Base-by-base conservation (phyloP, 2,329 filamentous ascomycete genomes). In the Coniochaeta sp. region DNA sequence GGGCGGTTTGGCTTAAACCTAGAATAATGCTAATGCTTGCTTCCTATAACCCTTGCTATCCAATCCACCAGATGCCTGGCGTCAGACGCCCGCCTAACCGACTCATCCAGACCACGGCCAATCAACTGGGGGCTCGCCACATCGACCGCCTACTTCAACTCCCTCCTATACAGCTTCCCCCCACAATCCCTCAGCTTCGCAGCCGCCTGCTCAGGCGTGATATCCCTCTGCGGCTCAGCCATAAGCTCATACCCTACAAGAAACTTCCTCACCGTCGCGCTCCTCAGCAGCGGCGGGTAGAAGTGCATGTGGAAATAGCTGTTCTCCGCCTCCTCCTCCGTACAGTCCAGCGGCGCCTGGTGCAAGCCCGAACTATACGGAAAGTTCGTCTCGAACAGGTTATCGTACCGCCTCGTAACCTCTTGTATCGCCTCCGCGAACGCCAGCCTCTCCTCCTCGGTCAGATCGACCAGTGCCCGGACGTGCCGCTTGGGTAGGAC, bases 351-450 rank as follows among this genome's bases (percentile, higher is more conserved):
- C 3, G 94, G 94, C 16, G 94, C 92, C 73, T 99, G 94, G 67
- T 99, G 94, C 52, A 99, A 84, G 38, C 94, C 94, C 67, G 96
- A 97, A 85, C 86, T 96, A 70, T 99, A 99, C 0, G 94, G 94
- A 64, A 99, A 99, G 62, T 83, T 90, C 31, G 91, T 96, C 74
- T 97, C 89, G 60, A 99, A 99, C 38, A 99, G 72, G 66, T 99
- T 99, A 68, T 99, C 94, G 65, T 97, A 99, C 61, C 92, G 78
- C 61, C 90, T 82, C 13, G 94, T 91, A 32, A 96, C 84, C 69
- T 96, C 90, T 32, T 91, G 84, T 48, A 99, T 85, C 1, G 86
- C 83, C 64, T 95, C 88, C 13, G 94, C 90, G 55, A 97, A 82
- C 48, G 85, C 76, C 20, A 78, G 65, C 57, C 85, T 83, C 70